Base-by-base conservation (phyloP, 305 asterid genomes). In the Fraxinus dipetala region DNA sequence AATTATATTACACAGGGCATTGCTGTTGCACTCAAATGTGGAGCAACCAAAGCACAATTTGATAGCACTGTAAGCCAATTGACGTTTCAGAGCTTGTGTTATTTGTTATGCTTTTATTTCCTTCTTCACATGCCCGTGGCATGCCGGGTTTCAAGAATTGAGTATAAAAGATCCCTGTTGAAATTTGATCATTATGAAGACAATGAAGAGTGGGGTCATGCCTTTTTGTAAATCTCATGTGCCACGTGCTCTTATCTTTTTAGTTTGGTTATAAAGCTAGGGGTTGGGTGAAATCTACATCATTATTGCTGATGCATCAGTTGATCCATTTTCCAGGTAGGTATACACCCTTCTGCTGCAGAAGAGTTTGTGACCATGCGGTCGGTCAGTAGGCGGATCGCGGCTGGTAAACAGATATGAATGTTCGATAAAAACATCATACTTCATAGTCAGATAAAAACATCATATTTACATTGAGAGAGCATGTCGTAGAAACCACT, bases 331-430 rank as follows among this genome's bases (percentile, higher is more conserved):
- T 80, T 31, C 54, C 88, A 96, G 99, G 93, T 94, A 16, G 98
- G 99, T 1, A 96, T 96, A 80, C 99, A 96, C 83, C 99, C 99
- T 78, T 94, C 99, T 72, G 93, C 99, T 81, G 98, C 98, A 1
- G 99, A 96, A 87, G 99, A 96, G 77, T 96, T 96, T n/a, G 99
- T 96, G 85, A 94, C 98, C 0, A 96, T 94, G 99, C 89, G 98
- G 63, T 83, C 98, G 2, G 91, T 81, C 85, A 86, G 88, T 13
- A 93, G 97, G 93, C 90, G 86, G 14, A 83, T 96, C 67, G 6
- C 92, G 11, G 82, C 93, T 54, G 85, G 80, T 76, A 96, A 96
- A 87, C 94, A 84, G 87, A 81, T 73, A 76, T 11, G 77, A 45
- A 73, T 7, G 51, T 48, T 48, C 8, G 4, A 48, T 48, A 2